phyloP scores from a whole-genome alignment of 164 flowering plant species.

The Stephania japonica region DNA sequence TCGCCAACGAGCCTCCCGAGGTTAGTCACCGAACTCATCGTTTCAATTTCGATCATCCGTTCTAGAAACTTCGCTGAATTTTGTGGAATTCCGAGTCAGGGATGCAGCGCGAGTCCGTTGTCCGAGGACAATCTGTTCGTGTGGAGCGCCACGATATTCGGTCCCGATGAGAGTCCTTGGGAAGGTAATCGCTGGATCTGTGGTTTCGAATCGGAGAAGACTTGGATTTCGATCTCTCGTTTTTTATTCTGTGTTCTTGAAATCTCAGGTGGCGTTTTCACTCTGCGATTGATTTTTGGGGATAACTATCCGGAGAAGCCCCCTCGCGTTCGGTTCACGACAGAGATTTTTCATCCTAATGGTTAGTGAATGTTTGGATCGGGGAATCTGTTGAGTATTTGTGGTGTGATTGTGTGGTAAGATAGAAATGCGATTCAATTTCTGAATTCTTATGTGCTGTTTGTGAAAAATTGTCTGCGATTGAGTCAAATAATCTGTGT shows the following conservation, averaged over 20 bases:
- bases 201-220: neutral
- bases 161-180: conserved; percentile 56
- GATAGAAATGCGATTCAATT: neutral
- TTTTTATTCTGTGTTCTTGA: conserved; percentile 1
- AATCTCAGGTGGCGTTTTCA: conserved; percentile 42
- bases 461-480: neutral
- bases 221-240: conserved; percentile 3
- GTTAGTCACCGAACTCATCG: conserved; percentile 9
- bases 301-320: conserved; percentile 45
- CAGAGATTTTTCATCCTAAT: conserved; percentile 49
- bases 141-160: conserved; percentile 53
- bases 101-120: conserved; percentile 50
- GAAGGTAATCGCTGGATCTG: conserved; percentile 27
- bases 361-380: conserved; percentile 23
- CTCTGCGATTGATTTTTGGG: conserved; percentile 38
- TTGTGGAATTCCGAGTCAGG: conserved; percentile 22
- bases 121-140: conserved; percentile 44
- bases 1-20: conserved; percentile 50
- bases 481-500: neutral
- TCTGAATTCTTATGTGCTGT: neutral
- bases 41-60: neutral
- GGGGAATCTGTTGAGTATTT: neutral
- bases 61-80: neutral
- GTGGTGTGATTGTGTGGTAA: neutral
- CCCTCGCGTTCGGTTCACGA: conserved; percentile 48